phyloP scores from a whole-genome alignment of 768 basidiomycete species.

The Tephrocybe sp. region DNA sequence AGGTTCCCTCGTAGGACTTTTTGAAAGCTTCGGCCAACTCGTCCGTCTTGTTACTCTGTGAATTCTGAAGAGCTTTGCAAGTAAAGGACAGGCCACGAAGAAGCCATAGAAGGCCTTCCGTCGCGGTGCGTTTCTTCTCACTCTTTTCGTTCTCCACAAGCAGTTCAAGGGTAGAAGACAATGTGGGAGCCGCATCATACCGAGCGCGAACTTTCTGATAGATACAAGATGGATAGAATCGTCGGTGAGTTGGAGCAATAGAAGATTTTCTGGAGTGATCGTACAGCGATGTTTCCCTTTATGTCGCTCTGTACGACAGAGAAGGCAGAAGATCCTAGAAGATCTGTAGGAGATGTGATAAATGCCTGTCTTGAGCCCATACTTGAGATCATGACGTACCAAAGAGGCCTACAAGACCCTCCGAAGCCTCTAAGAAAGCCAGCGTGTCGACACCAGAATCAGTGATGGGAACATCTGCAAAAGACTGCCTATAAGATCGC shows the following conservation, averaged over 20 bases:
- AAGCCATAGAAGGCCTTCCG: slow-evolving; percentile 93
- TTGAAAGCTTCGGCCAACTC: slow-evolving; percentile 77
- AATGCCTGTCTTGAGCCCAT: background rate
- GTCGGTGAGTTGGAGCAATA: background rate
- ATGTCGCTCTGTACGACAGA: slow-evolving; percentile 80
- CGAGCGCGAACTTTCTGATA: slow-evolving; percentile 87
- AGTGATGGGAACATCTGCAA: slow-evolving; percentile 83
- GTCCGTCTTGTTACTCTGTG: slow-evolving; percentile 57
- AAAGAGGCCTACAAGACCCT: slow-evolving; percentile 87
- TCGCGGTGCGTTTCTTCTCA: slow-evolving; percentile 86
- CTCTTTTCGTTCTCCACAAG: slow-evolving; percentile 81
- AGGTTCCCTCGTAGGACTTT: slow-evolving; percentile 74
- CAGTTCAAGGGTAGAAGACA: slow-evolving; percentile 77
- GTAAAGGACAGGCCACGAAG: slow-evolving; percentile 91
- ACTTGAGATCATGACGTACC: slow-evolving; percentile 47
- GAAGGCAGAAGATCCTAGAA: slow-evolving; percentile 86
- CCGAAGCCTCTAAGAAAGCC: slow-evolving; percentile 82
- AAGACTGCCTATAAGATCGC: slow-evolving; percentile 59
- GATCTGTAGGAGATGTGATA: slow-evolving; percentile 45
- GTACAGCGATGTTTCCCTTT: slow-evolving; percentile 86
- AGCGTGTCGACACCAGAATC: slow-evolving; percentile 87
- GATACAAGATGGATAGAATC: too few species aligned
- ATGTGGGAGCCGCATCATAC: slow-evolving; percentile 60
- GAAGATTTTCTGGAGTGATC: slow-evolving; percentile 20
- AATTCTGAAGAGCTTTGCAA: slow-evolving; percentile 68